Percentiles rank a stretch among this genome's conserved stretches.
These are phyloP conservation scores for Quillaja saponaria DNA, from an alignment of 306 rosid genomes.

Conservation along the genomic window DNA sequence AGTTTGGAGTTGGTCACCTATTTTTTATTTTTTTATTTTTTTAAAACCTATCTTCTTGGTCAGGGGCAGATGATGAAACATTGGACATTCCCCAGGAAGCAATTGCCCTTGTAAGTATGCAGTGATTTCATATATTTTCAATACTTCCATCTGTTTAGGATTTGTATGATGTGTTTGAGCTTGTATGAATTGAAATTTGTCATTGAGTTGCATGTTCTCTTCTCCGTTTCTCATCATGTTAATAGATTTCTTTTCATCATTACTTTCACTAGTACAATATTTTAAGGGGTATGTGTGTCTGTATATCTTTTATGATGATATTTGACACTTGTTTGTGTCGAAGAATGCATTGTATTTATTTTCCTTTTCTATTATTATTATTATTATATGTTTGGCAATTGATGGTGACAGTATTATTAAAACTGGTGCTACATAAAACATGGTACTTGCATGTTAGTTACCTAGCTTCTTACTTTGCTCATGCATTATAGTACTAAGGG, in stretches of 20 bases:
- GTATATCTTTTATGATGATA: too few species aligned
- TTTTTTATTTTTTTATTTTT: too few species aligned
- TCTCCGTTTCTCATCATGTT: conserved; percentile 3
- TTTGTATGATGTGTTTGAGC: not conserved
- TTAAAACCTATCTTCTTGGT: conserved; percentile 11
- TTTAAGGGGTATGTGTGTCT: too few species aligned
- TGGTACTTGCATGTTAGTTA: too few species aligned
- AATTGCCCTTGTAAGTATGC: conserved; percentile 52
- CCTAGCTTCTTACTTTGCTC: too few species aligned
- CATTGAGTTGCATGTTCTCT: not conserved
- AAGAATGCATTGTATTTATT: too few species aligned
- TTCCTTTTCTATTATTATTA: too few species aligned
- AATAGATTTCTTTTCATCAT: not conserved
- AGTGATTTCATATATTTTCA: conserved; percentile 19
- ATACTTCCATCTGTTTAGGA: not conserved
- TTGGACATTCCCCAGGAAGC: conserved; percentile 42
- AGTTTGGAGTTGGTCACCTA: not conserved
- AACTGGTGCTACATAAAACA: too few species aligned
- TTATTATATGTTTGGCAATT: too few species aligned
- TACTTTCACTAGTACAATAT: conserved; percentile 1
- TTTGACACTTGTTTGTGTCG: too few species aligned
- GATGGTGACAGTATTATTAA: too few species aligned
- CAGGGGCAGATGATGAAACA: conserved; percentile 49
- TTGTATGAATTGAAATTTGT: not conserved
- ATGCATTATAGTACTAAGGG: too few species aligned